These are phyloP conservation scores for Alternaria infectoria DNA, from an alignment of 2,329 filamentous ascomycete species.

Conservation along the genomic window DNA sequence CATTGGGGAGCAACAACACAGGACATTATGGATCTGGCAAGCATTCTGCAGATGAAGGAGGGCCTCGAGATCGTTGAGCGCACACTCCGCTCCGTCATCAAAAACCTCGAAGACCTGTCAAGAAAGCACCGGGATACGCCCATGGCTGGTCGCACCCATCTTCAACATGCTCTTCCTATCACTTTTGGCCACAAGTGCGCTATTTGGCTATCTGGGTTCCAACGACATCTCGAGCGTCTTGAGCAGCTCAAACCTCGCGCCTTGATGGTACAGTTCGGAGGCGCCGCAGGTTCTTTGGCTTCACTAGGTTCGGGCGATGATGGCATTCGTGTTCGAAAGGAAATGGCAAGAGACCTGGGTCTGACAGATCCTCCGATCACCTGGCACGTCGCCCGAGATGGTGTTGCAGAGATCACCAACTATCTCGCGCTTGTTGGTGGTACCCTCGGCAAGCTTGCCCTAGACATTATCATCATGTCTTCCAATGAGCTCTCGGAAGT, in stretches of 20 bases:
- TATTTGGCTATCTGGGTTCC: conserved; percentile 59
- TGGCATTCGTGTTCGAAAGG: conserved; percentile 58
- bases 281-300: conserved; percentile 62
- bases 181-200: conserved; percentile 66
- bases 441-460: conserved; percentile 61
- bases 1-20: conserved; percentile 67
- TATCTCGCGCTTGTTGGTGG: conserved; percentile 62
- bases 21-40: conserved; percentile 65
- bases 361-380: conserved; percentile 60
- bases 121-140: conserved; percentile 58
- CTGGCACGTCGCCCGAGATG: conserved; percentile 64
- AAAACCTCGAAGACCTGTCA: conserved; percentile 52
- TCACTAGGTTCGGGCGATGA: conserved; percentile 57
- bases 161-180: conserved; percentile 63
- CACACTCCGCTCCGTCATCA: conserved; percentile 53
- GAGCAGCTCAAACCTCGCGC: conserved; percentile 54
- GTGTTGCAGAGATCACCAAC: conserved; percentile 60
- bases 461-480: conserved; percentile 64
- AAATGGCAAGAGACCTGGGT: conserved; percentile 57
- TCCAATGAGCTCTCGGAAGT: conserved; percentile 64
- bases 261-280: conserved; percentile 63
- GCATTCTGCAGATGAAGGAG: conserved; percentile 60
- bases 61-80: conserved; percentile 58
- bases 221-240: conserved; percentile 57
- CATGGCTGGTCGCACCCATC: conserved; percentile 64